Conservation (phyloP, 1,284 basidiomycete genomes). For the Flammula alnicola region DNA sequence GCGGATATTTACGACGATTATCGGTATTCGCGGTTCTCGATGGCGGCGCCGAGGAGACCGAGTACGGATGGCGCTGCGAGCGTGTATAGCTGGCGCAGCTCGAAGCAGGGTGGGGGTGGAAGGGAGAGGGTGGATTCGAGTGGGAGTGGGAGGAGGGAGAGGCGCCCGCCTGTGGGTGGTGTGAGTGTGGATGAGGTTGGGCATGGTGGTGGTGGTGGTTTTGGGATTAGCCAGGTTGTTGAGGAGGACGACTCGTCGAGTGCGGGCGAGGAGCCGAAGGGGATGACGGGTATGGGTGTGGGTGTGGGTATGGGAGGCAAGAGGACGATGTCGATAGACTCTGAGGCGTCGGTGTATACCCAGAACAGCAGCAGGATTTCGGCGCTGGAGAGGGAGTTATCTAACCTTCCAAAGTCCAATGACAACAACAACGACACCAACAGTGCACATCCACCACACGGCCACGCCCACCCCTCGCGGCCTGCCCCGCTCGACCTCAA, state of each 20-base stretch:
- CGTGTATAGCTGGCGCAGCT: neutral
- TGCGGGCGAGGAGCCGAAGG: neutral
- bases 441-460: neutral
- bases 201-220: no score
- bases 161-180: neutral
- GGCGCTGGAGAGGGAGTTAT: conserved; percentile 11
- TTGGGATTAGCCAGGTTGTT: neutral
- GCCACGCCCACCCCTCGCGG: conserved; percentile 8
- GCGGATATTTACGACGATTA: conserved; percentile 77
- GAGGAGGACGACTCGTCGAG: neutral
- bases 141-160: neutral
- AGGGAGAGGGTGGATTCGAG: conserved; percentile 6
- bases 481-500: conserved; percentile 26
- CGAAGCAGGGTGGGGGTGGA: neutral
- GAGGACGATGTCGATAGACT: conserved; percentile 25
- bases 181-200: neutral
- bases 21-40: conserved; percentile 68
- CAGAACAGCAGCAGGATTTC: conserved; percentile 32
- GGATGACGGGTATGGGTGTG: neutral
- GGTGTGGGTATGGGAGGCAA: no score
- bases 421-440: neutral
- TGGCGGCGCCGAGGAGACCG: conserved; percentile 28
- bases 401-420: neutral
- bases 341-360: conserved; percentile 41
- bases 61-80: neutral